Evolutionary conservation across 495 filamentous ascomycete genomes (phyloP).

Genomic region (Pyrenula aspistea): DNA sequence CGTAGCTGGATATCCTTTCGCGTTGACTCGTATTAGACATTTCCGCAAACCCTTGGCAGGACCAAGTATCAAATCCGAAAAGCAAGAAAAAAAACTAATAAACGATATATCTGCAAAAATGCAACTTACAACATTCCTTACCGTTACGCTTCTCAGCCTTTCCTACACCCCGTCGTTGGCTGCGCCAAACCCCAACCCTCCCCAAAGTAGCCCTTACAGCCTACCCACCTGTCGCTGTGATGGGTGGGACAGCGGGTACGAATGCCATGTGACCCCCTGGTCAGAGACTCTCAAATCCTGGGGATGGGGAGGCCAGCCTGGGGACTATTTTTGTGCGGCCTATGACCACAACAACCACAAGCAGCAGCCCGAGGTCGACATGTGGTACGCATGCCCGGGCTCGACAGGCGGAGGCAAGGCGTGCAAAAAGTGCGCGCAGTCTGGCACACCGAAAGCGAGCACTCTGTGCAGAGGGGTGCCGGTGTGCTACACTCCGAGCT

Average conservation of each 20-base stretch:
- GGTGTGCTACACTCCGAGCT: background rate
- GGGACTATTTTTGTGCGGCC: background rate
- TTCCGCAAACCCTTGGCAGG: background rate
- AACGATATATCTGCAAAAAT: background rate
- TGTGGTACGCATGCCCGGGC: background rate
- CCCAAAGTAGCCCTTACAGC: background rate
- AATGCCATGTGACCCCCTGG: background rate
- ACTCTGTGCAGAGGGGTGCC: background rate
- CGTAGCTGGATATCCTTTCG: too few species aligned
- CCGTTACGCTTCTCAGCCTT: background rate
- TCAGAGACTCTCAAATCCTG: background rate
- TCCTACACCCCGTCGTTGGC: too few species aligned
- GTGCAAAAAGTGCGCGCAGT: background rate
- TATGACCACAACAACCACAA: background rate
- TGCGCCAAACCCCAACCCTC: background rate
- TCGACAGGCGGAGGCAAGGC: background rate
- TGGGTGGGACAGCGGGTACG: background rate
- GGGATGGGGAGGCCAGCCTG: background rate
- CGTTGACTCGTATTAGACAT: too few species aligned
- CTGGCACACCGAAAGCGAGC: background rate
- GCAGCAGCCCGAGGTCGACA: constrained; percentile 21
- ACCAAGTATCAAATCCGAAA: background rate
- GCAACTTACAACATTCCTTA: background rate
- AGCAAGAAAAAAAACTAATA: background rate
- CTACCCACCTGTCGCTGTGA: background rate